A percentile compares a stretch with the other conserved stretches of the same genome.
These are phyloP conservation scores for Psilocybe subaeruginosa DNA, from an alignment of 768 basidiomycete genomes.

Conservation along the genomic window DNA sequence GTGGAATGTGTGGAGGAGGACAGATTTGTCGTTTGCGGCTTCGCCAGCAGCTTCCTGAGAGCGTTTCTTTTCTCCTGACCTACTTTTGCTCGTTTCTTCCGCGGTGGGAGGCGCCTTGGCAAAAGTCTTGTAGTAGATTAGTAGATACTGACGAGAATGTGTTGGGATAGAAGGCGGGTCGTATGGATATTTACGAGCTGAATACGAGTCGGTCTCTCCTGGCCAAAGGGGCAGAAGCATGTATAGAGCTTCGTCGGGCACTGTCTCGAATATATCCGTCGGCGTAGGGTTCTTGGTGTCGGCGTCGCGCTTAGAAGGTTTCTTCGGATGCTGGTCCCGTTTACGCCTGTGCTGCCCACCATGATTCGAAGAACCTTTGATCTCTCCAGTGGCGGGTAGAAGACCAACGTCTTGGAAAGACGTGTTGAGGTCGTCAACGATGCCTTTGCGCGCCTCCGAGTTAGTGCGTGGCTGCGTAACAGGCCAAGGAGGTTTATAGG, in stretches of 20 bases:
- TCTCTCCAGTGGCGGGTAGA: constrained; percentile 55
- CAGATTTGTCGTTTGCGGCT: constrained; percentile 39
- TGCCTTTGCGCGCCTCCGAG: constrained; percentile 69
- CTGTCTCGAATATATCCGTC: constrained; percentile 57
- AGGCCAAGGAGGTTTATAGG: constrained; percentile 61
- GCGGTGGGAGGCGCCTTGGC: constrained; percentile 8
- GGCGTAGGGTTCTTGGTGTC: constrained; percentile 9
- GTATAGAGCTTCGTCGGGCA: constrained; percentile 72
- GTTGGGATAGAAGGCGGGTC: constrained; percentile 42
- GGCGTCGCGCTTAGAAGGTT: constrained; percentile 18
- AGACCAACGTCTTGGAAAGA: constrained; percentile 84
- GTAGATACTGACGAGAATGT: constrained; percentile 66
- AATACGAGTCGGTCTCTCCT: constrained; percentile 62
- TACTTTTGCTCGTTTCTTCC: constrained; percentile 27
- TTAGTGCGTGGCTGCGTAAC: constrained; percentile 62
- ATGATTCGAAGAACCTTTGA: constrained; percentile 21
- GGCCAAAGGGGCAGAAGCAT: constrained; percentile 91
- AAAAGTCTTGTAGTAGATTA: constrained; percentile 72
- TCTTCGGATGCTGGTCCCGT: constrained; percentile 17
- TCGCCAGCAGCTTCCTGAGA: constrained; percentile 42
- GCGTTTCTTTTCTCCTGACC: constrained; percentile 44
- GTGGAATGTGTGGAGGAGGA: constrained; percentile 67
- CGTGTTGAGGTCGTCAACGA: constrained; percentile 69
- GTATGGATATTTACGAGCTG: constrained; percentile 31
- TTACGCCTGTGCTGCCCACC: constrained; percentile 23